Percentiles rank a stretch among this genome's conserved stretches.
Evolutionary conservation across 1,284 basidiomycete species (phyloP).

Genomic region (Ganoderma resinaceum): DNA sequence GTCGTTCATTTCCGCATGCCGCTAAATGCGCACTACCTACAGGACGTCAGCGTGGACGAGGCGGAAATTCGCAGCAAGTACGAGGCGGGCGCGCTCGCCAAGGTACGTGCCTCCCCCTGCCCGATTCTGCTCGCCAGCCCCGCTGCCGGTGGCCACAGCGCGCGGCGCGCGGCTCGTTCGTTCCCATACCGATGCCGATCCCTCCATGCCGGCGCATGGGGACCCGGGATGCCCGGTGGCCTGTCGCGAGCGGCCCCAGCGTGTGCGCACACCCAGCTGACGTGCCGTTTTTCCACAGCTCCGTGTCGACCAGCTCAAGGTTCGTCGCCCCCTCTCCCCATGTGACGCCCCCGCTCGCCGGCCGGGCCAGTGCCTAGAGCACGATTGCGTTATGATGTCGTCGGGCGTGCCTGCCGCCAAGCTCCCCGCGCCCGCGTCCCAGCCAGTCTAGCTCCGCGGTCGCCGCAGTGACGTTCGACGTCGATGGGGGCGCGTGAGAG

Average conservation of each 20-base stretch:
- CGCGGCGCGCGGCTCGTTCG: constrained; percentile 5
- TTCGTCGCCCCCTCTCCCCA: constrained; percentile 37
- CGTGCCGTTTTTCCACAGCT: constrained; percentile 52
- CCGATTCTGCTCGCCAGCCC: background rate
- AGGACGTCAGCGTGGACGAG: constrained; percentile 69
- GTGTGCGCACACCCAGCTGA: constrained; percentile 19
- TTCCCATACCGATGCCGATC: constrained; percentile 14
- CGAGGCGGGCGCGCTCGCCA: constrained; percentile 62
- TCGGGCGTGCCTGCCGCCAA: constrained; percentile 10
- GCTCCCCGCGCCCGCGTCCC: background rate
- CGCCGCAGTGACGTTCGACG: constrained; percentile 15
- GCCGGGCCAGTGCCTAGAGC: constrained; percentile 9
- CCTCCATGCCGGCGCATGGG: constrained; percentile 8
- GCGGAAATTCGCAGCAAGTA: constrained; percentile 73
- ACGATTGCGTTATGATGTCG: constrained; percentile 12
- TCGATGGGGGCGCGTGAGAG: constrained; percentile 13
- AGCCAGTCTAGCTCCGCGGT: constrained; percentile 21
- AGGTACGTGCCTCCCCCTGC: constrained; percentile 51
- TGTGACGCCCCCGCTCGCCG: constrained; percentile 16
- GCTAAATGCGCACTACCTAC: constrained; percentile 19
- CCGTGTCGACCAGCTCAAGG: constrained; percentile 81
- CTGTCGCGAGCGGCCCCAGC: constrained; percentile 23
- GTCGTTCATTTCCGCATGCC: constrained; percentile 13
- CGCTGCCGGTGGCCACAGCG: constrained; percentile 1
- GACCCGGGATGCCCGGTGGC: constrained; percentile 22